Conservation (phyloP, 176 grass and related monocot genomes). For the Phyllostachys edulis region DNA sequence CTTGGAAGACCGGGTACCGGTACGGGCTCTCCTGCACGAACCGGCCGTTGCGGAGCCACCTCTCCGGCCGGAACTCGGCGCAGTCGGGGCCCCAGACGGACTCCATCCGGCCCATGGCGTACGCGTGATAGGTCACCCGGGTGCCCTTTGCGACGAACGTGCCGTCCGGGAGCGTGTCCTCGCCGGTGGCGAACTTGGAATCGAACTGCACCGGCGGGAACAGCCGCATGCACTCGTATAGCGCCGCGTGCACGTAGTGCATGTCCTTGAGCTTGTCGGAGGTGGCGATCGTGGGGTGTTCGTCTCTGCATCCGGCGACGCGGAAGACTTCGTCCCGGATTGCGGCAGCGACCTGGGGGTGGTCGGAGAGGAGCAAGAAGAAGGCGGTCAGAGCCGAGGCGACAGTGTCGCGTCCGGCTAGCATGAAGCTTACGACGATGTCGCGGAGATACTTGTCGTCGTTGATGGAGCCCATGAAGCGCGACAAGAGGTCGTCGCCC, state of each 20-base stretch:
- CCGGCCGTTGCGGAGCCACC: conserved; percentile 52
- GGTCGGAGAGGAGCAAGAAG: conserved; percentile 67
- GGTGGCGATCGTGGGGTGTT: background rate
- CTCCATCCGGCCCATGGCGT: conserved; percentile 86
- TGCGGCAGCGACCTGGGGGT: conserved; percentile 40
- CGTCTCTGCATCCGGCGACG: background rate
- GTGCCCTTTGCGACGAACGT: conserved; percentile 54
- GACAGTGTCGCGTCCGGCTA: conserved; percentile 77
- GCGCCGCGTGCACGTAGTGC: conserved; percentile 81
- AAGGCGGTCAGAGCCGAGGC: conserved; percentile 72
- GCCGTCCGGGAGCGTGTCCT: conserved; percentile 77
- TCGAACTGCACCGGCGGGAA: conserved; percentile 89
- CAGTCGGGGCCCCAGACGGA: conserved; percentile 77
- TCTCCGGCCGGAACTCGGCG: conserved; percentile 59
- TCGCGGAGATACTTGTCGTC: conserved; percentile 83
- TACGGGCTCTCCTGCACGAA: conserved; percentile 73
- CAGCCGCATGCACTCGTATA: conserved; percentile 73
- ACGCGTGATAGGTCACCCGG: conserved; percentile 70
- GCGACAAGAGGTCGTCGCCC: conserved; percentile 72
- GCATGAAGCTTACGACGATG: conserved; percentile 90
- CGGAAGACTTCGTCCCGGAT: conserved; percentile 55
- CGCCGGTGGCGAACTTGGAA: conserved; percentile 66
- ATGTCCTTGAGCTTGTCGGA: conserved; percentile 51
- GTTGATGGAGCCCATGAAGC: conserved; percentile 63
- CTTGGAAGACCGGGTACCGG: conserved; percentile 88